These are phyloP conservation scores for Solanum pimpinellifolium DNA, from an alignment of 257 asterid species.

Conservation along the genomic window DNA sequence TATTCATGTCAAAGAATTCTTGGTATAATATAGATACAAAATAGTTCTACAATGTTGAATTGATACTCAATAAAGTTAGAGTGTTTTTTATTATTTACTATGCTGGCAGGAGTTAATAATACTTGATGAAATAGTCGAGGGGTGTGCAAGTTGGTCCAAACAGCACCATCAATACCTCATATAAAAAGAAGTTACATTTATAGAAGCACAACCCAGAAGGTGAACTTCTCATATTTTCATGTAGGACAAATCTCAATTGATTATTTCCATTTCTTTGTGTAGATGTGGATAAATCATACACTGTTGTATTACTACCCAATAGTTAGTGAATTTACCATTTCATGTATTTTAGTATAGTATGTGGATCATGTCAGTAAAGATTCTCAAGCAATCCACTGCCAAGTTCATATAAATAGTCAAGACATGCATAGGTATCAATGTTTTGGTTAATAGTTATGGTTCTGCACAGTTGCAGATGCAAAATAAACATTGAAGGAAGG, in stretches of 20 bases:
- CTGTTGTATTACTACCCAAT: not conserved
- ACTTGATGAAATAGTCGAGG: not conserved
- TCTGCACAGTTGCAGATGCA: not conserved
- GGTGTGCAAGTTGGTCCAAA: not conserved
- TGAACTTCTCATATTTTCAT: no score
- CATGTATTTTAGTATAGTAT: not conserved
- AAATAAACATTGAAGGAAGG: not conserved
- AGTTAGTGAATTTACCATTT: not conserved
- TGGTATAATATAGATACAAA: no score
- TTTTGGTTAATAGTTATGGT: not conserved
- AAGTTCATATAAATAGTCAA: not conserved
- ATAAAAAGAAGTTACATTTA: no score
- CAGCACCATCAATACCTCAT: not conserved
- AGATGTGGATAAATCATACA: not conserved
- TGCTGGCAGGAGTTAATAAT: not conserved
- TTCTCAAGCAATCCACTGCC: not conserved
- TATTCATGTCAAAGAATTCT: no score
- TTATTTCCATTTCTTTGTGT: not conserved
- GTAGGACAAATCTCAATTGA: no score
- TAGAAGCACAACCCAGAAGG: no score
- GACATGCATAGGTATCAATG: not conserved
- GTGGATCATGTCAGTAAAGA: no score
- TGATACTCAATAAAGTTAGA: no score
- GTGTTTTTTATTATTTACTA: no score
- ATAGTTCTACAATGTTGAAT: no score